phyloP scores from a whole-genome alignment of 495 filamentous ascomycete genomes.

The Penicillium egyptiacum region DNA sequence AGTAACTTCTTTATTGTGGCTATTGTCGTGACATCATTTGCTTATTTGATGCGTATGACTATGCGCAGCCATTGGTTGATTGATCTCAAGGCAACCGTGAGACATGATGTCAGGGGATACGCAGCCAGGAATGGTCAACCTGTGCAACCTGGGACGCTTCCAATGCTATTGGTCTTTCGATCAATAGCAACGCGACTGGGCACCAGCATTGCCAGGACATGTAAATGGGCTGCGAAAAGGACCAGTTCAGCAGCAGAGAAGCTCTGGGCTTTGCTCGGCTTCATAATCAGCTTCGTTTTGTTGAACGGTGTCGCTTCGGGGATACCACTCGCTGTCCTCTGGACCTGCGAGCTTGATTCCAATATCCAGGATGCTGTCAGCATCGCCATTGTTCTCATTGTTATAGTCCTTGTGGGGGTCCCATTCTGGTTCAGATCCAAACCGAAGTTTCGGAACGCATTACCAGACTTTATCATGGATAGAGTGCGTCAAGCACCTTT shows the following conservation, averaged over 20 bases:
- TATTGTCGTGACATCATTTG: constrained; percentile 17
- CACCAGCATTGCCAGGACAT: neutral
- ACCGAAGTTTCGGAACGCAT: neutral
- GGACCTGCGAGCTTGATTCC: neutral
- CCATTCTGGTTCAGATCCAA: constrained; percentile 4
- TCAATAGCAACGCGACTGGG: neutral
- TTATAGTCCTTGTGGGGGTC: neutral
- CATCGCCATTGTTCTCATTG: constrained; percentile 2
- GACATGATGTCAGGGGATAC: constrained; percentile 10
- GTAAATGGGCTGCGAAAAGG: neutral
- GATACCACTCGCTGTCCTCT: constrained; percentile 1
- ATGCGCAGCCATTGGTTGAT: constrained; percentile 28
- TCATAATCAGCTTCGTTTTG: constrained; percentile 7
- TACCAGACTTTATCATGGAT: neutral
- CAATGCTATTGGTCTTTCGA: constrained; percentile 7
- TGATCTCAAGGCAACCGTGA: constrained; percentile 22
- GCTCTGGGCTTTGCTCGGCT: neutral
- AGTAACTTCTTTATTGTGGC: constrained; percentile 27
- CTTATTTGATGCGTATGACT: constrained; percentile 25
- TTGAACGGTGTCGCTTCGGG: neutral
- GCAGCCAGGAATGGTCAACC: constrained; percentile 15
- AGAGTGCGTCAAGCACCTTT: neutral
- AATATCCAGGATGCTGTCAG: neutral
- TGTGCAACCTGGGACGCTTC: constrained; percentile 9
- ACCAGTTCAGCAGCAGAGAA: neutral